Evolutionary conservation across 495 filamentous ascomycete genomes (phyloP).

Genomic region (Paragyromitra xinjiangensis): DNA sequence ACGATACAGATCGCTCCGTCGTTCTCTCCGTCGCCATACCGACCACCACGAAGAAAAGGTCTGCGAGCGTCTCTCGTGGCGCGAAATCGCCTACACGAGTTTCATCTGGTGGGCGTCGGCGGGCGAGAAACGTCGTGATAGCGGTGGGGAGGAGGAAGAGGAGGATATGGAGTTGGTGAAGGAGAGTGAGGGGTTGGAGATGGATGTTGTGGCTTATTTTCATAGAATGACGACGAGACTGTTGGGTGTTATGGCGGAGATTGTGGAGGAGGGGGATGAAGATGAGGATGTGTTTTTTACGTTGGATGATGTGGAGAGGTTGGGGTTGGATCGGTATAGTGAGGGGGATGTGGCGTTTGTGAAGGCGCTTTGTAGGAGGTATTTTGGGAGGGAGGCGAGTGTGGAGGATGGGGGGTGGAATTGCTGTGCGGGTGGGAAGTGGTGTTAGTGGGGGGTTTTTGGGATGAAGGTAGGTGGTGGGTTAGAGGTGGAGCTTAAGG

Average conservation of each 20-base stretch:
- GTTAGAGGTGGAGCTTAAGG: not conserved
- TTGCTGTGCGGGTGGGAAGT: conserved; percentile 47
- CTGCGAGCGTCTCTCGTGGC: conserved; percentile 70
- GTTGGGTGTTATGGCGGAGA: conserved; percentile 72
- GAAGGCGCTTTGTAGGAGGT: conserved; percentile 45
- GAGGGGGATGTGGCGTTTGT: conserved; percentile 52
- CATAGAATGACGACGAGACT: conserved; percentile 81
- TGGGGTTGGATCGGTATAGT: conserved; percentile 51
- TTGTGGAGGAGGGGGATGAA: conserved; percentile 69
- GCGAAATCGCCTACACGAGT: conserved; percentile 83
- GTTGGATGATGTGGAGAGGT: conserved; percentile 51
- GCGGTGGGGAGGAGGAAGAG: not conserved
- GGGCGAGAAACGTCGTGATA: conserved; percentile 74
- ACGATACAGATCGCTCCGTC: conserved; percentile 74
- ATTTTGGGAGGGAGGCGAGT: conserved; percentile 53
- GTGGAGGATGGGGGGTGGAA: conserved; percentile 58
- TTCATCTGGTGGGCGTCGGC: conserved; percentile 99
- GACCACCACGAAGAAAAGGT: conserved; percentile 48
- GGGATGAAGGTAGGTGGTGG: not conserved
- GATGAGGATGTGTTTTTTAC: conserved; percentile 58
- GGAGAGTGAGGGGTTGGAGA: conserved; percentile 62
- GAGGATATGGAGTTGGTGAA: conserved; percentile 2
- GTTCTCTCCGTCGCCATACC: not conserved
- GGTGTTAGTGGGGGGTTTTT: conserved; percentile 32
- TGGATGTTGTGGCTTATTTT: conserved; percentile 89